Conservation (phyloP, 306 rosid species). For the Trifolium fragiferum region DNA sequence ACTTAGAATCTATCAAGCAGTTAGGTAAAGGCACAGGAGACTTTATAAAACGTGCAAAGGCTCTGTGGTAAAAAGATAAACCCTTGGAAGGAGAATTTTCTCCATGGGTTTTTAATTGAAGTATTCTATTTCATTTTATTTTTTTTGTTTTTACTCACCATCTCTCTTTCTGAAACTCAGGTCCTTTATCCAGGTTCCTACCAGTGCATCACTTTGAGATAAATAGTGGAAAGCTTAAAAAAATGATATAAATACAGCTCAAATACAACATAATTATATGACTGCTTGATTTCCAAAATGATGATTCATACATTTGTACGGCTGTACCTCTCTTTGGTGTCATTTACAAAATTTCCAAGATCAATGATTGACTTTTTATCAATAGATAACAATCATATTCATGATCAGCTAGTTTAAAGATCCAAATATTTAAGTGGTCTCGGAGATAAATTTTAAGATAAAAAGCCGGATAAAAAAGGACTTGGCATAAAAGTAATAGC, state of each 20-base stretch:
- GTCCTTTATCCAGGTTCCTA: constrained; percentile 12
- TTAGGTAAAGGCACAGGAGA: neutral
- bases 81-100: constrained; percentile 1
- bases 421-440: constrained; percentile 21
- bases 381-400: constrained; percentile 2
- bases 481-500: constrained; percentile 18
- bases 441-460: constrained; percentile 6
- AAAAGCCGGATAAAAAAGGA: constrained; percentile 10
- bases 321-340: constrained; percentile 6
- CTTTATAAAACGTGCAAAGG: neutral
- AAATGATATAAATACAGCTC: constrained; percentile 24
- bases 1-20: neutral
- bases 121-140: too few species aligned
- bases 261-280: constrained; percentile 30
- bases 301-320: constrained; percentile 6
- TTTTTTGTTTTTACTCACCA: neutral
- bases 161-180: neutral
- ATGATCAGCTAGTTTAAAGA: constrained; percentile 17
- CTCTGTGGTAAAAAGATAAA: constrained; percentile 14
- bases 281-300: constrained; percentile 26
- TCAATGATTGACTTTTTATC: constrained; percentile 21
- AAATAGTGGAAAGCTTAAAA: constrained; percentile 24
- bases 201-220: constrained; percentile 17
- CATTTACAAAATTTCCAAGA: constrained; percentile 35
- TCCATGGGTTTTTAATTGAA: neutral